Evolutionary conservation across 2,329 filamentous ascomycete species (phyloP), one percentile per base, ranked within the genome.

Genomic region (Cordyceps farinosa): DNA sequence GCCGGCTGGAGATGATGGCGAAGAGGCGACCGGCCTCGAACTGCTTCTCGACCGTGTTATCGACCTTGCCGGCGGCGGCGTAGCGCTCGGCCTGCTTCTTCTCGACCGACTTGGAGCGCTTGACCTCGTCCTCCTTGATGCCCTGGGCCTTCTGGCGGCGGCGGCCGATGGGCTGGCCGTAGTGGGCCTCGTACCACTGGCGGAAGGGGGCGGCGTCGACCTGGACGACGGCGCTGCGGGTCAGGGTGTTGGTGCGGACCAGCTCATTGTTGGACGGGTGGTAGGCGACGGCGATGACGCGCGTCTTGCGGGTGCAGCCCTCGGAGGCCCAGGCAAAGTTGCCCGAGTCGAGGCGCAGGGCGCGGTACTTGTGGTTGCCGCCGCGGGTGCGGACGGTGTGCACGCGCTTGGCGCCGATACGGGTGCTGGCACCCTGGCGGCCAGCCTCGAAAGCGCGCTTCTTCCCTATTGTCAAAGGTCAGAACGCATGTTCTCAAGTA

Each of bases 231-330:
- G 95, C 95, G 78, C 92, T 92, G 85, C 93, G 96, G 87, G 95
- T 99, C 80, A 99, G 88, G 85, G 95, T 98, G 90, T 99, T 99
- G 83, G 95, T 99, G 79, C 95, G 95, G 86, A 99, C 93, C 74
- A 99, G 88, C 86, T 99, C 95, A 92, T 99, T 99, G 93, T 99
- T 99, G 80, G 94, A 97, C 69, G 95, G 96, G 84, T 99, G 96
- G 91, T 92, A 99, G 79, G 89, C 90, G 83, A 99, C 96, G 76
- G 86, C 92, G 80, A 99, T 97, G 80, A 99, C 91, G 86, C 96
- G 95, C 82, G 91, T 92, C 90, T 99, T 99, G 89, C 95, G 94
- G 83, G 94, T 91, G 82, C 92, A 86, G 77, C 94, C 93, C 87
- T 99, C 95, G 71, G 92, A 97, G 76, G 91, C 94, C 95, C 95